These are phyloP conservation scores for Hygrocybe coccinea DNA, from an alignment of 768 basidiomycete species.

Conservation along the genomic window DNA sequence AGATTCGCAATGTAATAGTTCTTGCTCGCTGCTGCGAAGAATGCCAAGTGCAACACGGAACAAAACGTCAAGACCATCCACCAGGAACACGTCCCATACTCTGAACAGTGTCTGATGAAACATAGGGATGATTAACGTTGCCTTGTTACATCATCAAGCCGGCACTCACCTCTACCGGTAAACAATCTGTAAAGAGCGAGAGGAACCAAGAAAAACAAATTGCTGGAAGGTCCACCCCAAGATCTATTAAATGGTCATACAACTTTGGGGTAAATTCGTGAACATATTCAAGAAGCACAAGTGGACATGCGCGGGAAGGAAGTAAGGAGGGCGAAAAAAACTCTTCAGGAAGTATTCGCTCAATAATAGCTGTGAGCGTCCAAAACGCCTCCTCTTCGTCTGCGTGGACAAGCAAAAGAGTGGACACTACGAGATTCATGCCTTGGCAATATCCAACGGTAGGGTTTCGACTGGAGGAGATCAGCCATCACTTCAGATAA, in stretches of 20 bases:
- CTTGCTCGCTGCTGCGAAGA: constrained; percentile 75
- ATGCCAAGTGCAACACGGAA: constrained; percentile 89
- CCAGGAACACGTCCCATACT: constrained; percentile 93
- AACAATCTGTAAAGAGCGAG: constrained; percentile 90
- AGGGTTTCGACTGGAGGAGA: constrained; percentile 70
- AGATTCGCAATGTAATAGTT: constrained; percentile 78
- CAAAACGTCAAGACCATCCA: constrained; percentile 87
- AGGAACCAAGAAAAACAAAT: constrained; percentile 99
- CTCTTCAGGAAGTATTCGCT: constrained; percentile 81
- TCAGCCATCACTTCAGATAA: constrained; percentile 5
- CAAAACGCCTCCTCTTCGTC: constrained; percentile 98
- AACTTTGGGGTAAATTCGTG: constrained; percentile 72
- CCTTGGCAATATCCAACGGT: constrained; percentile 92
- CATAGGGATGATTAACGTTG: constrained; percentile 2
- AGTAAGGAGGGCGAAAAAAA: constrained; percentile 92
- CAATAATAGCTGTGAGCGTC: constrained; percentile 85
- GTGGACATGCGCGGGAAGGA: constrained; percentile 89
- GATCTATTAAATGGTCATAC: constrained; percentile 64
- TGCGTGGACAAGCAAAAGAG: constrained; percentile 84
- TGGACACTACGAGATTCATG: constrained; percentile 95
- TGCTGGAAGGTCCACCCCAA: constrained; percentile 86
- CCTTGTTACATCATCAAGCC: background rate
- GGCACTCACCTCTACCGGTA: constrained; percentile 80
- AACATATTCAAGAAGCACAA: constrained; percentile 85
- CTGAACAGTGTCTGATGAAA: constrained; percentile 76